Percentiles rank a stretch among this genome's conserved stretches.
Conservation (phyloP, 768 basidiomycete species). For the Phaeolepiota aurea region DNA sequence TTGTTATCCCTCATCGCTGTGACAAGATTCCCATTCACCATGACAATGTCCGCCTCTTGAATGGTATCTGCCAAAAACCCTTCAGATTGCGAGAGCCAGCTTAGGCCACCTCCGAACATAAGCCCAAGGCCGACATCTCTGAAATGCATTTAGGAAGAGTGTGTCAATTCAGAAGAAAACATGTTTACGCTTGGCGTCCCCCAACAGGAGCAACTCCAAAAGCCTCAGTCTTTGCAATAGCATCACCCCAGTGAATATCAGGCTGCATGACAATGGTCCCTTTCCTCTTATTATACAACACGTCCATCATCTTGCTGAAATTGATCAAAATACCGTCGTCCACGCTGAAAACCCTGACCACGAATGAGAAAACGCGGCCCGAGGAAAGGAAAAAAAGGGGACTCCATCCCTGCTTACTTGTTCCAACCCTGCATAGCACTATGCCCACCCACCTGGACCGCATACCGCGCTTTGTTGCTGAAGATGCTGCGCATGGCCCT, state of each 20-base stretch:
- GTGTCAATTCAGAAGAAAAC: too few relatives aligned
- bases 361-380: constrained; percentile 4
- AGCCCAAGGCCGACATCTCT: constrained; percentile 35
- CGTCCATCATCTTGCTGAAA: constrained; percentile 27
- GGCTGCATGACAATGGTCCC: constrained; percentile 32
- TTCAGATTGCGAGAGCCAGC: constrained; percentile 26
- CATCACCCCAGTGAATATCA: constrained; percentile 35
- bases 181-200: constrained; percentile 16
- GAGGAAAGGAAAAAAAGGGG: too few relatives aligned
- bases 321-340: constrained; percentile 27
- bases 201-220: constrained; percentile 35
- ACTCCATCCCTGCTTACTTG: too few relatives aligned
- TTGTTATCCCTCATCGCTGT: constrained; percentile 31
- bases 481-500: constrained; percentile 28
- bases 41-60: constrained; percentile 32
- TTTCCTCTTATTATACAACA: constrained; percentile 23
- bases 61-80: constrained; percentile 32
- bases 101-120: constrained; percentile 34
- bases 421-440: constrained; percentile 36
- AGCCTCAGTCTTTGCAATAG: constrained; percentile 22
- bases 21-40: constrained; percentile 29
- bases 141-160: neutral
- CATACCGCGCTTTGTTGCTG: constrained; percentile 23
- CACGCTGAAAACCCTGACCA: constrained; percentile 17
- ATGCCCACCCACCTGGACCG: constrained; percentile 34